phyloP scores from a whole-genome alignment of 1,284 basidiomycete genomes.

The Sanghuangporus sanghuang region DNA sequence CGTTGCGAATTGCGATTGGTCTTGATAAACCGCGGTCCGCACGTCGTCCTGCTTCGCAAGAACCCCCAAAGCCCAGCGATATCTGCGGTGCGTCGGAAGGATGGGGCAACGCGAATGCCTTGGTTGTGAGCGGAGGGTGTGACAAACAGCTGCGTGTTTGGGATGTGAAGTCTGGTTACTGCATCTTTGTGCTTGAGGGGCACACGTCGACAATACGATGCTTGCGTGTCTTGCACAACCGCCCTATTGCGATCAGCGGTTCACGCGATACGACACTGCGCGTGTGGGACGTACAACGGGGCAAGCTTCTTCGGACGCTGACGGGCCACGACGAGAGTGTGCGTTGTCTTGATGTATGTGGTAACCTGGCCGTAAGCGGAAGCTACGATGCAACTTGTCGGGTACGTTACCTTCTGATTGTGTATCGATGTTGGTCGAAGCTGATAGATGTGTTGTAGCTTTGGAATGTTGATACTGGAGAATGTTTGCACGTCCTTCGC shows the following conservation, averaged over 20 bases:
- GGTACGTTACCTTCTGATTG: conserved; percentile 38
- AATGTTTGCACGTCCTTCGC: conserved; percentile 79
- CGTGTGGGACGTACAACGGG: conserved; percentile 91
- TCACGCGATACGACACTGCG: conserved; percentile 84
- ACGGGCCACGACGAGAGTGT: conserved; percentile 83
- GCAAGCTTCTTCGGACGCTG: conserved; percentile 64
- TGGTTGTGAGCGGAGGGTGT: conserved; percentile 91
- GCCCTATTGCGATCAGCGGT: conserved; percentile 87
- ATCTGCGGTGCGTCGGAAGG: conserved; percentile 61
- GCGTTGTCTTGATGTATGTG: conserved; percentile 84
- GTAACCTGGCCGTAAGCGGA: conserved; percentile 78
- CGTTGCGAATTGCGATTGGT: conserved; percentile 31
- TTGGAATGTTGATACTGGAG: conserved; percentile 82
- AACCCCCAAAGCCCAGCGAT: conserved; percentile 46
- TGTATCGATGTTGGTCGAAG: not conserved
- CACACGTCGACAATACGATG: conserved; percentile 93
- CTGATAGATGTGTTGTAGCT: conserved; percentile 39
- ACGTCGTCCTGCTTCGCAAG: conserved; percentile 20
- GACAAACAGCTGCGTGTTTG: conserved; percentile 89
- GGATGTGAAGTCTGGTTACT: conserved; percentile 85
- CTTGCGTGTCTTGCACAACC: conserved; percentile 81
- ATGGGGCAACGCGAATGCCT: conserved; percentile 59
- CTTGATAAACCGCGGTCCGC: conserved; percentile 24
- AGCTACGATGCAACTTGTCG: conserved; percentile 86
- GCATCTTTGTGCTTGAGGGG: conserved; percentile 76